Conservation (phyloP, 768 basidiomycete genomes). For the Boletus speciosus region DNA sequence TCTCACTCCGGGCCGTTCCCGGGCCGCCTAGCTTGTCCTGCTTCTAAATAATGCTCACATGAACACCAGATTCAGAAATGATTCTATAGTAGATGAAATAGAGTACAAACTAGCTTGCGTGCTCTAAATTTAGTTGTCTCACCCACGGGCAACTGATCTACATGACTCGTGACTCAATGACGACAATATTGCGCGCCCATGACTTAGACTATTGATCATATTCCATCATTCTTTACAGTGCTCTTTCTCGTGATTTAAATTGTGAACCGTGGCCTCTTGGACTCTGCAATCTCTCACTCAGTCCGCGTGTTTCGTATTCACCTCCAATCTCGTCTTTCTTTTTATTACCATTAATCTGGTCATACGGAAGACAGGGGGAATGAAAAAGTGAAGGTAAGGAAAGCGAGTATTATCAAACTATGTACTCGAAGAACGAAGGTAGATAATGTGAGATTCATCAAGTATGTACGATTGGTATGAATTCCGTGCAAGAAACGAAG, state of each 20-base stretch:
- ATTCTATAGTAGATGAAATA: no score
- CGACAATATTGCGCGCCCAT: no score
- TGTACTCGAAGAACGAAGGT: background rate
- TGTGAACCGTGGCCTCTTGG: background rate
- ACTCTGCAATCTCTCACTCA: no score
- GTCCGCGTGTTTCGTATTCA: background rate
- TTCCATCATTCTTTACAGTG: no score
- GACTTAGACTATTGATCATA: no score
- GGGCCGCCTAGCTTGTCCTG: background rate
- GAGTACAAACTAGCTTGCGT: background rate
- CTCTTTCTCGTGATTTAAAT: no score
- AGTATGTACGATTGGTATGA: constrained; percentile 13
- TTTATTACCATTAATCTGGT: constrained; percentile 9
- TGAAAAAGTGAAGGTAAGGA: background rate
- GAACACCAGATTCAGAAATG: background rate
- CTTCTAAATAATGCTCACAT: background rate
- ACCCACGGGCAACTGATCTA: no score
- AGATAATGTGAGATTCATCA: constrained; percentile 1
- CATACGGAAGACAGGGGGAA: background rate
- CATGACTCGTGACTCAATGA: no score
- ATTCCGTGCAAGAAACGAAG: constrained; percentile 13
- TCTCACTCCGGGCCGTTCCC: no score
- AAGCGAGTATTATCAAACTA: background rate
- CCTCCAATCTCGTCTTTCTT: background rate
- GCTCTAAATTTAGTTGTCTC: background rate